Base-by-base conservation (phyloP, 305 asterid species). In the Fraxinus latifolia region DNA sequence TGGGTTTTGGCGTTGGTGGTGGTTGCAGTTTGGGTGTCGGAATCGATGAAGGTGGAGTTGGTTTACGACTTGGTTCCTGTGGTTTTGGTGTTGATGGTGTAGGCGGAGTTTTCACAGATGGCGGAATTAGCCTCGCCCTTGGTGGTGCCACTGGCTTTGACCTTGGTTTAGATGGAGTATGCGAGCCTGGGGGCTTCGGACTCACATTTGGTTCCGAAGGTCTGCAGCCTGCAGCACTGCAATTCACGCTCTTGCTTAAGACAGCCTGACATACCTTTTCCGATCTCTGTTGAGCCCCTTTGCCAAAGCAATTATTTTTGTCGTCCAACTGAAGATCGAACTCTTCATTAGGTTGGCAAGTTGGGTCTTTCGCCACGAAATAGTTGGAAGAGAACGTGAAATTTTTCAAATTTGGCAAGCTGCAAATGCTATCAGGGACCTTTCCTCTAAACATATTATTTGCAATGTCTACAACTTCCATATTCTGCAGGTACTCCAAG, bases 351-450 rank as follows among this genome's bases (percentile, higher is more conserved):
- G 86, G 81, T 27, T 23, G 53, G 37, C 99, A 96, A 7, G 81
- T 65, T 0, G 71, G 76, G 65, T 93, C 97, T 36, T 88, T 88
- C 0, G 84, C 87, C n/a, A 87, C 91, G n/a, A 93, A 95, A 71
- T 86, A 95, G 84, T 95, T 95, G 25, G 7, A 72, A 0, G 89
- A 84, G 80, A 85, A 89, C 0, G 92, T 85, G 50, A 93, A 82
- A 68, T 88, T 90, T 77, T 80, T 84, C 84, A 95, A 76, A 34
- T 47, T 88, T 1, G 92, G 92, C 72, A 91, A 79, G 3, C 85
- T 73, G 82, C 98, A 95, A 4, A 93, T 60, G 0, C 36, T 83
- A 23, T 92, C 89, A 0, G 95, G 88, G 21, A 95, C 91, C 77
- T 86, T 85, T 50, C 96, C 94, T 6, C 92, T 90, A 0, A 95